A percentile compares a stretch with the other conserved stretches of the same genome.
phyloP scores from a whole-genome alignment of 495 filamentous ascomycete species.

The Stereocaulon alpinum region DNA sequence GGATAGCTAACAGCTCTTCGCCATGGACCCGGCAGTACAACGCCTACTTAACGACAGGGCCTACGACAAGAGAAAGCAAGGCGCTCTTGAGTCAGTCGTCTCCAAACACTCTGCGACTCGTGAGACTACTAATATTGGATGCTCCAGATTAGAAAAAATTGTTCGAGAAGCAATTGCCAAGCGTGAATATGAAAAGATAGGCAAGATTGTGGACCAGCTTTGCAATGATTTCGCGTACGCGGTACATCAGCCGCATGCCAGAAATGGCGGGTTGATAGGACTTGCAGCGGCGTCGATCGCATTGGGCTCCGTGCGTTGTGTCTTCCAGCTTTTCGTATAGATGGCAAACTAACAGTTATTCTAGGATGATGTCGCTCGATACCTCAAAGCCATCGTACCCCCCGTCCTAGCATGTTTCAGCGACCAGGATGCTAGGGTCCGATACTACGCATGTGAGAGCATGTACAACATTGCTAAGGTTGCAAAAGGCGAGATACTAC shows the following conservation, averaged over 20 bases:
- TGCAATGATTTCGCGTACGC: slow-evolving; percentile 97
- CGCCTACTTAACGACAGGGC: slow-evolving; percentile 93
- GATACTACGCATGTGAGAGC: slow-evolving; percentile 98
- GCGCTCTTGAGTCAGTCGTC: slow-evolving; percentile 80
- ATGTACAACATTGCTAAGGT: slow-evolving; percentile 99
- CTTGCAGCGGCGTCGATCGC: slow-evolving; percentile 95
- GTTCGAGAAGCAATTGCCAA: slow-evolving; percentile 75
- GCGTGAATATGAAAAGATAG: slow-evolving; percentile 66
- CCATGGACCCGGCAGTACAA: slow-evolving; percentile 83
- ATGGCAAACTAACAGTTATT: slow-evolving; percentile 20
- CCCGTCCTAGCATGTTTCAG: slow-evolving; percentile 98
- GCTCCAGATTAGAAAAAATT: slow-evolving; percentile 67
- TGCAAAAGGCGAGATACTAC: slow-evolving; percentile 89
- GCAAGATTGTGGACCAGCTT: slow-evolving; percentile 84
- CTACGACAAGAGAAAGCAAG: slow-evolving; percentile 93
- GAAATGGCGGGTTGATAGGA: slow-evolving; percentile 94
- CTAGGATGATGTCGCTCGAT: slow-evolving; percentile 77
- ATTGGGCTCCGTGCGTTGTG: slow-evolving; percentile 66
- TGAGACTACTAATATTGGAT: slow-evolving; percentile 15
- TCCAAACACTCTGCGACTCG: background rate
- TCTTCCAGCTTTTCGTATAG: background rate
- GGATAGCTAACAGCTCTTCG: slow-evolving; percentile 14
- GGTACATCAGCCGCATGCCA: slow-evolving; percentile 91
- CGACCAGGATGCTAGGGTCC: slow-evolving; percentile 94
- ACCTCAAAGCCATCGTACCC: slow-evolving; percentile 86